A percentile compares a stretch with the other conserved stretches of the same genome.
phyloP scores from a whole-genome alignment of 2,329 filamentous ascomycete genomes.

The Cordyceps cateniannulata region DNA sequence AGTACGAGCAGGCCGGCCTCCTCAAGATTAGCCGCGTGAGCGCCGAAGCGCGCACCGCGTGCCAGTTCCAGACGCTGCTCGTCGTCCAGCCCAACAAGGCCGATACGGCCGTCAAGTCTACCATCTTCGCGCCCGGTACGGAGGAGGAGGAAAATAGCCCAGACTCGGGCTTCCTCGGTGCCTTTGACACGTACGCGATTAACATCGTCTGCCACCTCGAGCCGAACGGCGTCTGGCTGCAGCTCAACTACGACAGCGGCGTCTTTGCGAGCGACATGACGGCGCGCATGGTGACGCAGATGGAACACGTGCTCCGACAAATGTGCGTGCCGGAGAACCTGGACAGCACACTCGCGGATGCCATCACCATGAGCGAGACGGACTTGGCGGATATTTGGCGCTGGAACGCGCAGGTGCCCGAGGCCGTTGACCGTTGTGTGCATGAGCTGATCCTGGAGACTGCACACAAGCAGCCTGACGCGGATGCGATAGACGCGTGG shows the following conservation, averaged over 20 bases:
- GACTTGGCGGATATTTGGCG: constrained; percentile 13
- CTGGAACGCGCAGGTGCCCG: constrained; percentile 15
- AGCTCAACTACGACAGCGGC: background rate
- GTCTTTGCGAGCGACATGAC: background rate
- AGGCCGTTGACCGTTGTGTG: constrained; percentile 24
- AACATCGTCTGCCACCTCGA: constrained; percentile 14
- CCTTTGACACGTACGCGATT: constrained; percentile 15
- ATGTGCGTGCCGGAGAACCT: background rate
- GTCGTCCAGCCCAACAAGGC: constrained; percentile 20
- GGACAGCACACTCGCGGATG: background rate
- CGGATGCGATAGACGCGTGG: constrained; percentile 36
- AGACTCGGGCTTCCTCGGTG: constrained; percentile 7
- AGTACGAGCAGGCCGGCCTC: constrained; percentile 25
- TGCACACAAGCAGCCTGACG: constrained; percentile 24
- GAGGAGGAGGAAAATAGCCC: background rate
- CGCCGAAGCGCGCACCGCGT: constrained; percentile 11
- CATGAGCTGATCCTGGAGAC: constrained; percentile 35
- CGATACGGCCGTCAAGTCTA: background rate
- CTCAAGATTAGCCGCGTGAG: constrained; percentile 22
- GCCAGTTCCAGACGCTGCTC: constrained; percentile 24
- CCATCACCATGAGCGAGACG: constrained; percentile 2
- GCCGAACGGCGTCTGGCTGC: constrained; percentile 11
- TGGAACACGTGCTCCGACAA: constrained; percentile 6
- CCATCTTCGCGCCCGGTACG: constrained; percentile 2
- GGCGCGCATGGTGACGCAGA: background rate